Percentiles rank a stretch among this genome's conserved stretches.
These are phyloP conservation scores for Dovyalis caffra DNA, from an alignment of 345 rosid species.

Conservation along the genomic window DNA sequence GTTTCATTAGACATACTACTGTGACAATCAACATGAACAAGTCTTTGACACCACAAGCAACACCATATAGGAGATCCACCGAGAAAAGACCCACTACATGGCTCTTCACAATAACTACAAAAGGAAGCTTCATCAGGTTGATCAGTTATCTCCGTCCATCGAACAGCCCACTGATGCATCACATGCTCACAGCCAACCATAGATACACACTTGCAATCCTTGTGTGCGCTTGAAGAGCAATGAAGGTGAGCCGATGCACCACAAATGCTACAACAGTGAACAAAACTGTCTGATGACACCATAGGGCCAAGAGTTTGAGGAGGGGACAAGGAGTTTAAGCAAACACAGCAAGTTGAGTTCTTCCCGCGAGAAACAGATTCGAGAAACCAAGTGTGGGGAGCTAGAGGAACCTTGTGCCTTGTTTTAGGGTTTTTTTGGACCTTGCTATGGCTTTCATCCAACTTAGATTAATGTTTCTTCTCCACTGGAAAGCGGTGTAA, in stretches of 20 bases:
- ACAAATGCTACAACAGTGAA: slow-evolving; percentile 66
- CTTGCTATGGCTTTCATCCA: slow-evolving; percentile 95
- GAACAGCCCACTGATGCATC: slow-evolving; percentile 92
- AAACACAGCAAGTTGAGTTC: slow-evolving; percentile 81
- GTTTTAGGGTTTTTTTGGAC: slow-evolving; percentile 88
- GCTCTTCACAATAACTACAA: slow-evolving; percentile 91
- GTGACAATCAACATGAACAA: slow-evolving; percentile 94
- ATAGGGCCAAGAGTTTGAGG: slow-evolving; percentile 63
- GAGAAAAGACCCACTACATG: slow-evolving; percentile 85
- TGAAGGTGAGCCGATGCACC: slow-evolving; percentile 77
- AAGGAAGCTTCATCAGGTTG: slow-evolving; percentile 74
- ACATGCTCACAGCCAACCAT: slow-evolving; percentile 76
- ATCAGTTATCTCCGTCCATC: slow-evolving; percentile 90
- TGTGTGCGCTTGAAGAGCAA: slow-evolving; percentile 66
- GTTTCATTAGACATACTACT: slow-evolving; percentile 70
- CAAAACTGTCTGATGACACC: slow-evolving; percentile 54
- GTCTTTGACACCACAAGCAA: slow-evolving; percentile 98
- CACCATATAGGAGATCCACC: slow-evolving; percentile 98
- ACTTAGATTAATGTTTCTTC: slow-evolving; percentile 86
- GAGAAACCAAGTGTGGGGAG: slow-evolving; percentile 70
- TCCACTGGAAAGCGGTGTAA: slow-evolving; percentile 93
- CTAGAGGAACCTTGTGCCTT: slow-evolving; percentile 60
- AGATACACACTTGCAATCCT: slow-evolving; percentile 86
- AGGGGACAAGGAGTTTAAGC: slow-evolving; percentile 71
- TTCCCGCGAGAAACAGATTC: slow-evolving; percentile 74